Conservation (phyloP, 164 flowering plant genomes). For the Nymphaea colorata region DNA sequence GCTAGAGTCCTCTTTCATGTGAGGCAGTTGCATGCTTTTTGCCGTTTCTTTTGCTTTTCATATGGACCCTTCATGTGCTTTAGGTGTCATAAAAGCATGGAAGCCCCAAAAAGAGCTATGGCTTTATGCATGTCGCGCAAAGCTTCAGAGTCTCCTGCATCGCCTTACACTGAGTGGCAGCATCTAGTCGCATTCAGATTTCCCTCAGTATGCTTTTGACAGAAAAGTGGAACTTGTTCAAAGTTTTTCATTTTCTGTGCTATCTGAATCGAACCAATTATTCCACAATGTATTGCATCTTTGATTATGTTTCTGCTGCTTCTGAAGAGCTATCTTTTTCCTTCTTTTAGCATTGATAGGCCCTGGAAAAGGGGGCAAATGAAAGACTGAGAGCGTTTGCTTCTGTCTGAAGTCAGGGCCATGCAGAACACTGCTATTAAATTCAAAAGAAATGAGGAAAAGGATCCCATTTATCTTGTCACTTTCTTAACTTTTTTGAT, state of each 20-base stretch:
- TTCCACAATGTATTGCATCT: too few species aligned
- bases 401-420: too few species aligned
- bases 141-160: not conserved
- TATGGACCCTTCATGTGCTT: not conserved
- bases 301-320: too few species aligned
- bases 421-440: too few species aligned
- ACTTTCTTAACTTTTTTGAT: too few species aligned
- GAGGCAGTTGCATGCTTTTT: not conserved
- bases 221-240: too few species aligned
- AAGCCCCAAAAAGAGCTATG: not conserved
- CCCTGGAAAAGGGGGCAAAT: too few species aligned
- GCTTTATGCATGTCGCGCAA: not conserved
- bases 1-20: not conserved
- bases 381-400: too few species aligned
- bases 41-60: not conserved
- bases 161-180: not conserved
- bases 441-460: too few species aligned
- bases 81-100: not conserved
- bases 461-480: too few species aligned
- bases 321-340: too few species aligned
- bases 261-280: not conserved
- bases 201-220: not conserved
- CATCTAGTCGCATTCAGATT: not conserved
- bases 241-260: not conserved
- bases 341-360: too few species aligned